Evolutionary conservation across 139 green algal species (phyloP), one percentile per base, ranked within the genome.

Genomic region (Axilococcus clingmanii): DNA sequence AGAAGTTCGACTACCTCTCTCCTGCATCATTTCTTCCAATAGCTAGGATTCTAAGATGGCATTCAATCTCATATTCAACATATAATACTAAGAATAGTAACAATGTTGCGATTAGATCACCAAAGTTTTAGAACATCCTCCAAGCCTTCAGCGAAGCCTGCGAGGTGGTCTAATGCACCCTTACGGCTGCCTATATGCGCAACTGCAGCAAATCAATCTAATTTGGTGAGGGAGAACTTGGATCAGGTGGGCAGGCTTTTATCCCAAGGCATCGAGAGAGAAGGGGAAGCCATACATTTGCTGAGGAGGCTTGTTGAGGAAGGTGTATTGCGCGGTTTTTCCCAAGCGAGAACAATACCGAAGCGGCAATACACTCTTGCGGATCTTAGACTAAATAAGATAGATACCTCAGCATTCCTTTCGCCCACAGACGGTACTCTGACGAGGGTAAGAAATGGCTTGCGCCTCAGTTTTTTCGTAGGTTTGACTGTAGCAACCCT

Each of bases 351-450:
- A 4, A 44, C 59, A 56, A 54, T 90, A 15, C 83, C 83, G 33
- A 90, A 90, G 49, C 70, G 78, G 1, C 35, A 62, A 1, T 92
- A 90, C 63, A 78, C 68, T 1, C 58, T 96, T 7, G 74, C 89
- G 35, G 88, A 96, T 60, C 65, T 96, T 15, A 63, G 78, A 15
- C 65, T 96, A 8, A 94, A 96, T 64, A 77, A 83, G 4, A 83
- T 96, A 4, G 82, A 96, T 40, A 48, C 88, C 0, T 56, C 71
- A 19, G 65, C 71, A 42, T 68, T 95, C 20, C 69, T 96, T 20
- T 69, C 69, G 20, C 88, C 89, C 4, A 65, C 58, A 27, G 88
- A 96, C 50, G 70, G 56, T 1, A 88, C 69, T 0, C 74, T 96
- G 1, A 68, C 73, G n/a, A 36, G 23, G 2, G 67, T 91, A n/a